phyloP scores from a whole-genome alignment of 164 flowering plant genomes.

The Vitis labrusca region DNA sequence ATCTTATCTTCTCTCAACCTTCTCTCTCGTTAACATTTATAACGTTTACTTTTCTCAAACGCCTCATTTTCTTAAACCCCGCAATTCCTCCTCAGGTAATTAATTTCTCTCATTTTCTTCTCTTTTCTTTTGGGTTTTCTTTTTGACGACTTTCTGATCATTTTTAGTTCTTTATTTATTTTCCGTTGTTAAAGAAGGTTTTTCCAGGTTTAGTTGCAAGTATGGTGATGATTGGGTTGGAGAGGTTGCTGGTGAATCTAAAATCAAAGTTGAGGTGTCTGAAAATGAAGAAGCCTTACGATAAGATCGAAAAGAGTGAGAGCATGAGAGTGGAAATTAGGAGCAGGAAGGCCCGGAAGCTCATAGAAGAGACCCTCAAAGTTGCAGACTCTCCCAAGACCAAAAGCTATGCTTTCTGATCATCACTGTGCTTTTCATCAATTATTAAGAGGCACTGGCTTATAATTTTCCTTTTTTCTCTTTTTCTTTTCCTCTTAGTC shows the following conservation, averaged over 20 bases:
- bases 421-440: background rate
- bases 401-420: conserved; percentile 47
- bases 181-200: no score
- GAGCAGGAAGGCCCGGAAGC: conserved; percentile 71
- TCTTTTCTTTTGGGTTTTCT: background rate
- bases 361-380: conserved; percentile 63
- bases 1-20: background rate
- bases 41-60: background rate
- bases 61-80: no score
- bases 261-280: conserved; percentile 58
- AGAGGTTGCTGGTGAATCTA: conserved; percentile 44
- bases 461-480: background rate
- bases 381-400: conserved; percentile 68
- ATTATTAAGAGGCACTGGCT: background rate
- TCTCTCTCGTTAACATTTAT: no score
- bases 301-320: conserved; percentile 80
- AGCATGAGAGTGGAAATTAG: conserved; percentile 83
- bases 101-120: background rate
- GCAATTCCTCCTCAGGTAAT: background rate
- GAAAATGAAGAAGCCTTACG: conserved; percentile 52
- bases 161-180: background rate
- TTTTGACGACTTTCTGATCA: background rate
- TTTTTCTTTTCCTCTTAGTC: background rate
- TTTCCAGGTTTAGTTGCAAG: background rate
- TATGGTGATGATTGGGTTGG: conserved; percentile 57